These are phyloP conservation scores for Lipomyces yamanashiensis DNA, from an alignment of 805 yeast species.

Conservation along the genomic window DNA sequence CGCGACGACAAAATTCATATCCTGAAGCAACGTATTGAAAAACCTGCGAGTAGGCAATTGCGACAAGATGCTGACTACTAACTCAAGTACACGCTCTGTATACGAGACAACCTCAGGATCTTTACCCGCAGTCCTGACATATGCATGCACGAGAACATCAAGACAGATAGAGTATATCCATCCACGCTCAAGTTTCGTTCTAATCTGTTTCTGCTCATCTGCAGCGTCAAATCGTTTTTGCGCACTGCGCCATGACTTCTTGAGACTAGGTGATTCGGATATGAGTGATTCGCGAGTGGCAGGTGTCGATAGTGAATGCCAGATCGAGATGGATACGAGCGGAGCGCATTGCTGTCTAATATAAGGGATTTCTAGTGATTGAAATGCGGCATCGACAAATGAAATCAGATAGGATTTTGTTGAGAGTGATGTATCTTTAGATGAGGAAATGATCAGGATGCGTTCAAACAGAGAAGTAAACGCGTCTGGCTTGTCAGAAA, in stretches of 20 bases:
- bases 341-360: conserved; percentile 42
- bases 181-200: conserved; percentile 36
- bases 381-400: conserved; percentile 41
- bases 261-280: conserved; percentile 31
- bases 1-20: conserved; percentile 40
- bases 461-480: conserved; percentile 45
- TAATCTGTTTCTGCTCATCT: conserved; percentile 34
- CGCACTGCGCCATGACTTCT: conserved; percentile 39
- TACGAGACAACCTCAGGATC: conserved; percentile 10
- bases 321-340: conserved; percentile 46
- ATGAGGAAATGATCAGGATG: conserved; percentile 38
- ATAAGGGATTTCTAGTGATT: conserved; percentile 37
- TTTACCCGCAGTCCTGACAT: neutral
- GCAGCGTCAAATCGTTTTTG: conserved; percentile 36
- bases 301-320: conserved; percentile 43
- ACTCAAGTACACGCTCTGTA: conserved; percentile 34
- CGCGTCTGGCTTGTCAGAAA: conserved; percentile 38
- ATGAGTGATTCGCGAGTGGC: conserved; percentile 36
- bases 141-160: conserved; percentile 31
- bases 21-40: conserved; percentile 42
- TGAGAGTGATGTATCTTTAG: conserved; percentile 16
- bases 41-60: conserved; percentile 52
- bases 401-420: conserved; percentile 32
- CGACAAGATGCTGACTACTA: conserved; percentile 46
- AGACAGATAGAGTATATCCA: conserved; percentile 42